Evolutionary conservation across 805 yeast species (phyloP).

Genomic region (Monosporozyma aerobia): DNA sequence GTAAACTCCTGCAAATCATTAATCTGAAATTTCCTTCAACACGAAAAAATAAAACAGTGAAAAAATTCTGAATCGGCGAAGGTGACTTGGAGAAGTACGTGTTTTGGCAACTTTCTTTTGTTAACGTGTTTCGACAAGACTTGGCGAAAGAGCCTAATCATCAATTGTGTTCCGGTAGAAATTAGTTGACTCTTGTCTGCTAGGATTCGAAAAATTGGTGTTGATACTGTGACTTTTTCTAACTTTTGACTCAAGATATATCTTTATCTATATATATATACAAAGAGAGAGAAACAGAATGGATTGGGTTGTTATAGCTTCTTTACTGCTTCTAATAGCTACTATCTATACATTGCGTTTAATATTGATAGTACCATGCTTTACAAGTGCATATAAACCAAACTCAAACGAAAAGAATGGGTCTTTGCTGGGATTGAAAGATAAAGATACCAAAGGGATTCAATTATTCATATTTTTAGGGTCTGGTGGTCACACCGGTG

Average conservation of each 20-base stretch:
- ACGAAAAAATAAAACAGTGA: not conserved
- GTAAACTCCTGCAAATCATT: not conserved
- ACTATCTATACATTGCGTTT: constrained; percentile 10
- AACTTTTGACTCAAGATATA: not conserved
- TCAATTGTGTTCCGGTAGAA: not conserved
- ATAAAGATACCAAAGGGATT: constrained; percentile 5
- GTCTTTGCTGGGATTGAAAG: not conserved
- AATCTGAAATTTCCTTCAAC: not conserved
- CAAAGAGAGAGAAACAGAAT: not conserved
- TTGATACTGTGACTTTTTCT: not conserved
- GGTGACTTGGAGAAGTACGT: not conserved
- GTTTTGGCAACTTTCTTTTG: not conserved
- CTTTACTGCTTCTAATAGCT: constrained; percentile 5
- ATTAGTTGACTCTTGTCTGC: not conserved
- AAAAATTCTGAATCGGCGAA: not conserved
- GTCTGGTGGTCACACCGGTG: constrained; percentile 96
- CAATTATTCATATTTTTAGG: constrained; percentile 63
- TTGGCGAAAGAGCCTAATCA: not conserved
- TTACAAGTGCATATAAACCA: not conserved
- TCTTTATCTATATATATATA: not conserved
- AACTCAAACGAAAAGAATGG: not conserved
- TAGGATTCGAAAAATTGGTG: not conserved
- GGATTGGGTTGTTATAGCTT: not conserved
- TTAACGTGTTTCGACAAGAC: not conserved
- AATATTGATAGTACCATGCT: constrained; percentile 15